Percentiles rank a stretch among this genome's conserved stretches.
These are phyloP conservation scores for Galerina marginata DNA, from an alignment of 768 basidiomycete species.

Conservation along the genomic window DNA sequence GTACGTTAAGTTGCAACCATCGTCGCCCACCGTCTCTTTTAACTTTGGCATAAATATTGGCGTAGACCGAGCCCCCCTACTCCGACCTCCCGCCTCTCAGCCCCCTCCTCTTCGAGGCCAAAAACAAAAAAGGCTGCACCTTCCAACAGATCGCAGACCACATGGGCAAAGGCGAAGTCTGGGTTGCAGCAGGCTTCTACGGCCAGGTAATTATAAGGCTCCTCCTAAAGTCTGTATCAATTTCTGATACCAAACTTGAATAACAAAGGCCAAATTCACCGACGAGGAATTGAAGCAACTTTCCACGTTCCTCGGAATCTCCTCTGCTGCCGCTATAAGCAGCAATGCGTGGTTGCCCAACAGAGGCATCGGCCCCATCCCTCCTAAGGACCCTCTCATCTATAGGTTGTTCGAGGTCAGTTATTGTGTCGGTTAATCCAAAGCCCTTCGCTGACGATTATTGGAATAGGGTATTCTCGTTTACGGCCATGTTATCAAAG, in stretches of 20 bases:
- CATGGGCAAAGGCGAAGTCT: constrained; percentile 78
- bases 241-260: neutral
- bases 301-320: constrained; percentile 54
- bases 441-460: neutral
- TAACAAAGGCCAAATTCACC: constrained; percentile 68
- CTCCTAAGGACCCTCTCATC: constrained; percentile 79
- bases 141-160: constrained; percentile 72
- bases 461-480: constrained; percentile 64
- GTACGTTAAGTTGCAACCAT: no score
- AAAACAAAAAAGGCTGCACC: constrained; percentile 71
- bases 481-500: constrained; percentile 72
- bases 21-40: neutral
- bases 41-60: constrained; percentile 38
- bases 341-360: constrained; percentile 75
- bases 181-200: constrained; percentile 84
- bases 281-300: constrained; percentile 63
- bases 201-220: constrained; percentile 58
- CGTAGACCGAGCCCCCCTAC: constrained; percentile 48
- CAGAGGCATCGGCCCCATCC: constrained; percentile 70
- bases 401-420: constrained; percentile 82
- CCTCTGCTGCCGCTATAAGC: constrained; percentile 37
- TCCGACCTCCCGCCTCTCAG: constrained; percentile 58
- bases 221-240: constrained; percentile 5
- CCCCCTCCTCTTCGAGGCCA: constrained; percentile 62
- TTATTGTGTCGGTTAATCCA: constrained; percentile 31